These are phyloP conservation scores for Trypanosomatidae sp. DNA, from an alignment of 208 protist genomes.

Conservation along the genomic window DNA sequence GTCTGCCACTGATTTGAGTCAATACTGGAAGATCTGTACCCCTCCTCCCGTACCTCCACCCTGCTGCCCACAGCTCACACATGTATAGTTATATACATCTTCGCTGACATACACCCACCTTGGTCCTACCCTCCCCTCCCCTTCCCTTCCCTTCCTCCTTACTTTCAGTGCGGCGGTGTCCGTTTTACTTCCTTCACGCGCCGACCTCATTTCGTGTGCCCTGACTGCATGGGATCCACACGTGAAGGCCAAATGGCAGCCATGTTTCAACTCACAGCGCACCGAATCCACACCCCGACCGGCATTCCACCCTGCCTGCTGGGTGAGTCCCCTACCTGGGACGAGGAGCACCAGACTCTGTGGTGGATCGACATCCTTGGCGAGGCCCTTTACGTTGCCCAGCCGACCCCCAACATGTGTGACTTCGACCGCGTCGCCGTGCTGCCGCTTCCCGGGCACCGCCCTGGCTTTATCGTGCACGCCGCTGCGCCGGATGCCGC, in stretches of 20 bases:
- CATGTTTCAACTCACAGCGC: constrained; percentile 30
- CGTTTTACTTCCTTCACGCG: not conserved
- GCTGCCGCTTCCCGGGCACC: constrained; percentile 20
- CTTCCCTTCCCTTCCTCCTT: not conserved
- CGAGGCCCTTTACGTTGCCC: constrained; percentile 22
- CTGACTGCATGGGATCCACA: not conserved
- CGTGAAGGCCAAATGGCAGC: constrained; percentile 15
- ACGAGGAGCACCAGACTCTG: constrained; percentile 22
- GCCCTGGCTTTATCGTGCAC: constrained; percentile 27
- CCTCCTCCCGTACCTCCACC: not conserved
- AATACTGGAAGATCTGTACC: not conserved
- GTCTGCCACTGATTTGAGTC: not conserved
- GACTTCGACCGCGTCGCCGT: constrained; percentile 30
- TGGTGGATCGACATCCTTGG: constrained; percentile 38
- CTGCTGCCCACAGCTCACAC: not conserved
- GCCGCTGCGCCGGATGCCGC: not conserved
- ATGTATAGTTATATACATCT: not conserved
- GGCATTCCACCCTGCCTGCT: constrained; percentile 8
- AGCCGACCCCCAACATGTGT: constrained; percentile 1
- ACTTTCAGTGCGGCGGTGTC: not conserved
- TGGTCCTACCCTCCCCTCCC: not conserved
- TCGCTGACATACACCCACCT: not conserved
- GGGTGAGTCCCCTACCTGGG: constrained; percentile 28
- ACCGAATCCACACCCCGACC: constrained; percentile 14
- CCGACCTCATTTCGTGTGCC: not conserved